phyloP scores from a whole-genome alignment of 2,329 filamentous ascomycete species.

The Exophiala mesophila region DNA sequence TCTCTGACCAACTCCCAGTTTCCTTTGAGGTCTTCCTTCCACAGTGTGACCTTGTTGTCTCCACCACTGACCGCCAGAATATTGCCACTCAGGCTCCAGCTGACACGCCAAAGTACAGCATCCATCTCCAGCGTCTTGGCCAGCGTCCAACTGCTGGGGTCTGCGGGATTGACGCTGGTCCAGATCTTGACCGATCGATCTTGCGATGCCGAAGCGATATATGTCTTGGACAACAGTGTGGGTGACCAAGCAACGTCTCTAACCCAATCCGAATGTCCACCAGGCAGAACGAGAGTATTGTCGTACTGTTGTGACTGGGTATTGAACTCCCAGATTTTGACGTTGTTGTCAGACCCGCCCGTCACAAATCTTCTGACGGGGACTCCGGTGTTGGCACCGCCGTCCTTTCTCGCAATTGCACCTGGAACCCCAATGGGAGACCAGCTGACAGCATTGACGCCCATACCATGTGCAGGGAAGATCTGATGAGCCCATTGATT shows the following conservation, averaged over 20 bases:
- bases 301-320: slow-evolving; percentile 50
- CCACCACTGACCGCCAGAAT: slow-evolving; percentile 88
- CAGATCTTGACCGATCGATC: slow-evolving; percentile 98
- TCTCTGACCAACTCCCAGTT: slow-evolving; percentile 98
- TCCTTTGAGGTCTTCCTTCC: slow-evolving; percentile 96
- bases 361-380: slow-evolving; percentile 79
- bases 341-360: slow-evolving; percentile 84
- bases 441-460: slow-evolving; percentile 95
- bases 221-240: slow-evolving; percentile 88
- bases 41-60: slow-evolving; percentile 94
- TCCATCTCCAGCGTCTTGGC: slow-evolving; percentile 84
- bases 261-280: slow-evolving; percentile 92
- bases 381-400: slow-evolving; percentile 47
- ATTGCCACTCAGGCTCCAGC: slow-evolving; percentile 96
- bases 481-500: slow-evolving; percentile 85
- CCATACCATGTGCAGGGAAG: slow-evolving; percentile 87
- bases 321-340: slow-evolving; percentile 90
- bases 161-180: slow-evolving; percentile 65
- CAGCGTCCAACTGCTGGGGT: slow-evolving; percentile 66
- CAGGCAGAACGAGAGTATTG: slow-evolving; percentile 53
- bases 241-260: slow-evolving; percentile 96
- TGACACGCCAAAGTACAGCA: slow-evolving; percentile 87
- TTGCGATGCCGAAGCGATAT: slow-evolving; percentile 92
- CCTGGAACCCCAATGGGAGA: slow-evolving; percentile 80
- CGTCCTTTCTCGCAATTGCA: slow-evolving; percentile 70